A percentile compares a stretch with the other conserved stretches of the same genome.
phyloP scores from a whole-genome alignment of 176 grass and related monocot genomes.

The Triticum aestivum region DNA sequence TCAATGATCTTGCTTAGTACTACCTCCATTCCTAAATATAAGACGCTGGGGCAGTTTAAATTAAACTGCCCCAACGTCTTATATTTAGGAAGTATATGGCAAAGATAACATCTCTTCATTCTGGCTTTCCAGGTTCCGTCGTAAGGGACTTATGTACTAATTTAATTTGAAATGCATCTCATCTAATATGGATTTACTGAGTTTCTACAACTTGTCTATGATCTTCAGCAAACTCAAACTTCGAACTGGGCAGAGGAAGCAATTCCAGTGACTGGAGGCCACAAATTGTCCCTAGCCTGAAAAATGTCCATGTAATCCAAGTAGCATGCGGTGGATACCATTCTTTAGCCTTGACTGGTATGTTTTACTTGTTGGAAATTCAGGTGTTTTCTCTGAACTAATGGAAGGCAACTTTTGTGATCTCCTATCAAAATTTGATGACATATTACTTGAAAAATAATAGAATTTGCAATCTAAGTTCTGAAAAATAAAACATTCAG shows the following conservation, averaged over 20 bases:
- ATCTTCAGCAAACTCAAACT: constrained; percentile 94
- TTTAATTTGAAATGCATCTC: constrained; percentile 20
- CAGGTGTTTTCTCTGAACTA: neutral
- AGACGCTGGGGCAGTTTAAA: too few species aligned
- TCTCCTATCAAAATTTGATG: neutral
- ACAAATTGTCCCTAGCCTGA: constrained; percentile 58
- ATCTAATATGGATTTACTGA: constrained; percentile 6
- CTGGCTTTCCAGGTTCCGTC: neutral
- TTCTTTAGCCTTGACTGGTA: constrained; percentile 95
- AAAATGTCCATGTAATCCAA: constrained; percentile 61
- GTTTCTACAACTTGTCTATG: neutral
- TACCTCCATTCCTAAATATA: too few species aligned
- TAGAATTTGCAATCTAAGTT: neutral
- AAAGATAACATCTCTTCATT: constrained; percentile 13
- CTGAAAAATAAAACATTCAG: neutral
- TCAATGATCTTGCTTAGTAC: neutral
- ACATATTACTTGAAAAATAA: neutral
- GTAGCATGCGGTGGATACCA: constrained; percentile 91
- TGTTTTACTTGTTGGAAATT: constrained; percentile 28
- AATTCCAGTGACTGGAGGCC: constrained; percentile 88
- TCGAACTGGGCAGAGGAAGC: constrained; percentile 83
- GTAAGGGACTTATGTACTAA: neutral
- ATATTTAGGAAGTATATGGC: neutral
- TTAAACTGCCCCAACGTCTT: too few species aligned
- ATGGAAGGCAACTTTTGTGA: neutral